Evolutionary conservation across 2,329 filamentous ascomycete species (phyloP), one percentile per base, ranked within the genome.

Genomic region (Colletotrichum gloeosporioides): DNA sequence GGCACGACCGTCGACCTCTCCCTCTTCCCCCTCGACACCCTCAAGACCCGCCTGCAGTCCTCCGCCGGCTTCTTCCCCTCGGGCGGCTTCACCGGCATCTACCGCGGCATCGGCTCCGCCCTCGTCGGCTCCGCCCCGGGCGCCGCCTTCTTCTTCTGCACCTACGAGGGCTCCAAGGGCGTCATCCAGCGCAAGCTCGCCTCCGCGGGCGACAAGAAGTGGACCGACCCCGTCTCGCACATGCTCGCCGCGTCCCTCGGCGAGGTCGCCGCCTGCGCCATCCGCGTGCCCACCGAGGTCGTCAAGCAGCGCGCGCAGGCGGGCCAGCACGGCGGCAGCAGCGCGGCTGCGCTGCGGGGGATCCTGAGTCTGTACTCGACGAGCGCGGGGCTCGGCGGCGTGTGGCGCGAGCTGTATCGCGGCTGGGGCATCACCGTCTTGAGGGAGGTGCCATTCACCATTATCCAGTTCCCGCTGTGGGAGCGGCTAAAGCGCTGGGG

Each of bases 401-500:
- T 99, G 64, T 93, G 95, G 89, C 88, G 91, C 77, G 96, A 98
- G 86, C 86, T 99, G 72, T 99, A 99, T 85, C 90, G 97, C 44
- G 97, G 98, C 2, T 98, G 96, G 90, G 91, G 92, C 22, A 96
- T 99, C 80, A 99, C 97, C 3, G 93, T 99, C 69, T 94, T 98
- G 87, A 92, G 97, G 75, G 97, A 99, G 88, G 96, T 99, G 77
- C 97, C 97, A 6, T 99, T 99, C 82, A 99, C 98, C 4, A 93
- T 98, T 12, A 94, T 99, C 78, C 97, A 99, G 85, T 99, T 99
- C 84, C 97, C 97, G 62, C 90, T 99, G 78, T 99, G 97, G 97
- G 97, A 99, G 86, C 92, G 90, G 6, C 91, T 99, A 90, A 99
- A 98, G 89, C 88, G 89, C 57, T 95, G 92, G 90, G 89, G 92